Percentiles rank a stretch among this genome's conserved stretches.
phyloP scores from a whole-genome alignment of 805 yeast genomes.

The Debaryomyces tyrocola region DNA sequence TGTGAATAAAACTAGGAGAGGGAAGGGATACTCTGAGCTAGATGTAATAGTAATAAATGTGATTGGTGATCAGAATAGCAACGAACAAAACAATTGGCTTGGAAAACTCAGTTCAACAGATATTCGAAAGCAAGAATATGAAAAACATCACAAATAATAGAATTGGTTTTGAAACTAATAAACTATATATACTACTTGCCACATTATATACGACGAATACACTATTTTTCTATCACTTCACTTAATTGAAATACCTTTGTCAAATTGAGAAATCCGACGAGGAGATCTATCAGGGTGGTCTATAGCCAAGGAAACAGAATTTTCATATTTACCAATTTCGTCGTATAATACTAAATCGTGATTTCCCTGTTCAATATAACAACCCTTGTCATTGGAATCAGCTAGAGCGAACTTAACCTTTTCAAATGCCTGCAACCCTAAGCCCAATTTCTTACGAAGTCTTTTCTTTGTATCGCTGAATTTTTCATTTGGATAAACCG shows the following conservation, averaged over 20 bases:
- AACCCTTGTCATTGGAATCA: slow-evolving; percentile 39
- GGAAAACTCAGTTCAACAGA: slow-evolving; percentile 87
- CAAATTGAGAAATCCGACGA: slow-evolving; percentile 34
- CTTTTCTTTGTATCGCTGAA: slow-evolving; percentile 64
- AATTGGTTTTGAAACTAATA: neutral
- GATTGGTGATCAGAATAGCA: slow-evolving; percentile 56
- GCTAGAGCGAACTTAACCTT: slow-evolving; percentile 68
- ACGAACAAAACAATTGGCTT: slow-evolving; percentile 45
- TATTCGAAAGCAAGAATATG: slow-evolving; percentile 44
- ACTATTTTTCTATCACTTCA: slow-evolving; percentile 7
- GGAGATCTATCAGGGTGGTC: slow-evolving; percentile 85
- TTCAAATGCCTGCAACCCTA: slow-evolving; percentile 77
- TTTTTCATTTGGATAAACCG: slow-evolving; percentile 65
- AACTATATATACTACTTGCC: neutral
- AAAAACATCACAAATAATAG: neutral
- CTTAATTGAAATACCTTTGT: slow-evolving; percentile 45
- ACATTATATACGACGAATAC: neutral
- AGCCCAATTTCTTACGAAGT: slow-evolving; percentile 66
- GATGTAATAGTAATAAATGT: slow-evolving; percentile 42
- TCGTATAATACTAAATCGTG: slow-evolving; percentile 58
- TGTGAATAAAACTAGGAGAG: slow-evolving; percentile 65
- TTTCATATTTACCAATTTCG: slow-evolving; percentile 37
- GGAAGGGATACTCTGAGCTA: slow-evolving; percentile 54
- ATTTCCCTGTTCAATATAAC: slow-evolving; percentile 48
- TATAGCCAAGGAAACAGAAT: slow-evolving; percentile 62